A percentile compares a stretch with the other conserved stretches of the same genome.
phyloP scores from a whole-genome alignment of 441 rosid species.

The Raphanus hybrid region DNA sequence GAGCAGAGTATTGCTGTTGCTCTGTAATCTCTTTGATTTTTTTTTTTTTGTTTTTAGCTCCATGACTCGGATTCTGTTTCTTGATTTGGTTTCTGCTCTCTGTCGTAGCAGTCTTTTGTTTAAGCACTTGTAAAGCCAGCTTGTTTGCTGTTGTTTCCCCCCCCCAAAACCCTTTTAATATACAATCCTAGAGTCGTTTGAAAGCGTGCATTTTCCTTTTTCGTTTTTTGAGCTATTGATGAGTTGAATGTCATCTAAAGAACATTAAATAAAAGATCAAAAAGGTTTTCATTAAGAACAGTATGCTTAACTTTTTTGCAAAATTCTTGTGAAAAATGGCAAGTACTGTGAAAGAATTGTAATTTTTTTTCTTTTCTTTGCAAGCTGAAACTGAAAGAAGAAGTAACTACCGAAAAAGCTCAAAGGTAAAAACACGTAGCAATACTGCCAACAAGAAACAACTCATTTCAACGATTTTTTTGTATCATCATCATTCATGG shows the following conservation, averaged over 20 bases:
- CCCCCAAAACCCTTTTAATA: background rate
- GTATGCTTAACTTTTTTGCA: no score
- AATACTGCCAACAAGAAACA: background rate
- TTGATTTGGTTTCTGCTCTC: conserved; percentile 6
- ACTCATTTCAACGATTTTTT: background rate
- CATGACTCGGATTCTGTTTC: conserved; percentile 28
- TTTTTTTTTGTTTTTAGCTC: background rate
- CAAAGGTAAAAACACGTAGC: background rate
- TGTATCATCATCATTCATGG: background rate
- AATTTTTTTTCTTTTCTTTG: no score
- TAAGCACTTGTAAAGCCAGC: conserved; percentile 34
- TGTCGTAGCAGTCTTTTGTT: conserved; percentile 2
- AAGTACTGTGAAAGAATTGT: no score
- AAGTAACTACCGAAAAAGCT: background rate
- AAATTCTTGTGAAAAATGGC: no score
- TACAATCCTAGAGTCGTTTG: conserved; percentile 18
- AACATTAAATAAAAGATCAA: background rate
- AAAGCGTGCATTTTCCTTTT: background rate
- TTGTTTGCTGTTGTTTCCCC: conserved; percentile 11
- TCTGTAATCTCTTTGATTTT: background rate
- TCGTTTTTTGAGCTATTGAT: background rate
- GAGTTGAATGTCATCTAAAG: background rate
- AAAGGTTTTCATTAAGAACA: background rate
- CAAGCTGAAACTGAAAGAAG: no score
- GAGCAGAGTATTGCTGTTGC: background rate